These are phyloP conservation scores for Dichomitus squalens DNA, from an alignment of 1,284 basidiomycete species.

Conservation along the genomic window DNA sequence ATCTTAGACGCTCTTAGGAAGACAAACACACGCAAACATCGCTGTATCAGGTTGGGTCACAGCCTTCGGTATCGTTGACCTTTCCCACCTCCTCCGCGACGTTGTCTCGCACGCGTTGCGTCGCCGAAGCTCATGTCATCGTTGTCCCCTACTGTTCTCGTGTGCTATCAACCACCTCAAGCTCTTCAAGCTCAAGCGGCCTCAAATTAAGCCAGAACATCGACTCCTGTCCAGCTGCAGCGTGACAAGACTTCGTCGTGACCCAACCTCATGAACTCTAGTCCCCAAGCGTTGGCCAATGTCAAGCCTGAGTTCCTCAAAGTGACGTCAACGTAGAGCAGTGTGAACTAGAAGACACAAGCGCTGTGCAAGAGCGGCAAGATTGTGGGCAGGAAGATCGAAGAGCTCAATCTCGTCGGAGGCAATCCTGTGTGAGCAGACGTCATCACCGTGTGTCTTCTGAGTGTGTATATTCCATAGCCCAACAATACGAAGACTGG, in stretches of 20 bases:
- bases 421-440: background rate
- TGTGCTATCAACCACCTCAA: too few relatives aligned
- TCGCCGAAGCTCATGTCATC: background rate
- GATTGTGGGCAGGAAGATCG: background rate
- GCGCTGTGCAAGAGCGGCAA: background rate
- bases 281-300: background rate
- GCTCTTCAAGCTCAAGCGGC: background rate
- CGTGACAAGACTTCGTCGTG: background rate
- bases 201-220: too few relatives aligned
- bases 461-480: background rate
- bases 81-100: background rate
- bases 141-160: too few relatives aligned
- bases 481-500: too few relatives aligned
- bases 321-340: background rate
- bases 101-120: background rate
- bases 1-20: conserved; percentile 10
- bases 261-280: background rate
- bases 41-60: background rate
- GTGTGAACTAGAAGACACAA: background rate
- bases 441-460: background rate
- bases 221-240: too few relatives aligned
- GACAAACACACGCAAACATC: conserved; percentile 15
- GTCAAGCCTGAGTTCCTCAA: background rate
- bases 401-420: background rate
- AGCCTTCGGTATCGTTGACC: background rate